A percentile compares a stretch with the other conserved stretches of the same genome.
phyloP scores from a whole-genome alignment of 139 green algal species.

The Zygnema circumcarinatum region DNA sequence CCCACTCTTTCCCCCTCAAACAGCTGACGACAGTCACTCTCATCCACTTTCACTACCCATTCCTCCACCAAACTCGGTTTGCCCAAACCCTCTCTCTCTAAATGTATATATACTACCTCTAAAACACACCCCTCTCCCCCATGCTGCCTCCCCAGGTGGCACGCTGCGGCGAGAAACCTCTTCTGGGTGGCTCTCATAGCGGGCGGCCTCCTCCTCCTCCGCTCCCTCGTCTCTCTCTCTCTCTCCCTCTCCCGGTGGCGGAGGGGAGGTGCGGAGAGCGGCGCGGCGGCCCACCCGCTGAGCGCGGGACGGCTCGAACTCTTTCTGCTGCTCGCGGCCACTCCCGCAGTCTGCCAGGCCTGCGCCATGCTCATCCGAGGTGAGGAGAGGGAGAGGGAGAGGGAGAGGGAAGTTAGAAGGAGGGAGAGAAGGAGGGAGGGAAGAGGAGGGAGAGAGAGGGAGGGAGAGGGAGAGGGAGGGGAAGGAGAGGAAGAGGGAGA shows the following conservation, averaged over 20 bases:
- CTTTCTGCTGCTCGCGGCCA: not conserved
- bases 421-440: not conserved
- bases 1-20: too few species aligned
- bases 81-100: too few species aligned
- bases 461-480: too few species aligned
- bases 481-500: too few species aligned
- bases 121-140: too few species aligned
- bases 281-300: not conserved
- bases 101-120: too few species aligned
- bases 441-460: too few species aligned
- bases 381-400: not conserved
- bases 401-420: not conserved
- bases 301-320: not conserved
- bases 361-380: not conserved
- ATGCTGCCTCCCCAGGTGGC: too few species aligned
- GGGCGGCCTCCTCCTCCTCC: not conserved
- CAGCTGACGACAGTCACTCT: too few species aligned
- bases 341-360: not conserved
- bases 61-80: too few species aligned
- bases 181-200: not conserved
- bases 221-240: not conserved
- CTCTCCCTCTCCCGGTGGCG: slow-evolving; percentile 5
- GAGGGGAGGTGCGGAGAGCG: not conserved
- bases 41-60: too few species aligned
- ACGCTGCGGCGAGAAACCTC: not conserved